Conservation (phyloP, 1,139 yeast species). For the Taphrina deformans region DNA sequence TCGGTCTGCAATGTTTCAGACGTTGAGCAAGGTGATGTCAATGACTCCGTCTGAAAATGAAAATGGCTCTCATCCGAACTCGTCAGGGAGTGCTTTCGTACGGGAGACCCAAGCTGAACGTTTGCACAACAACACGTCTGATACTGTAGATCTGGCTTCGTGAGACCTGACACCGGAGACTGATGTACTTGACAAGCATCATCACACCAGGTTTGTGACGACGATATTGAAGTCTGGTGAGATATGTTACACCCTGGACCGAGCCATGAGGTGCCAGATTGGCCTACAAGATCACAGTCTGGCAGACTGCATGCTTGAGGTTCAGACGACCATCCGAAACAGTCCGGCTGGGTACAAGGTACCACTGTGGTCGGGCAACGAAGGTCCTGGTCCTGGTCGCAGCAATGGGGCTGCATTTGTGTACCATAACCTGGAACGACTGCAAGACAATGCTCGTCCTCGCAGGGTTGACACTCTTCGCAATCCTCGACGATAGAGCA, state of each 20-base stretch:
- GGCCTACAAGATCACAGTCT: not conserved
- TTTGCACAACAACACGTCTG: not conserved
- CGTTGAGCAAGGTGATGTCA: not conserved
- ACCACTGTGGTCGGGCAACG: not conserved
- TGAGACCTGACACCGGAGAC: not conserved
- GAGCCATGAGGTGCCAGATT: not conserved
- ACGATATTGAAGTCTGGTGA: not conserved
- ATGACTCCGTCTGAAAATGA: not conserved
- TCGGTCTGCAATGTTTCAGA: not conserved
- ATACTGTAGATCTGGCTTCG: not conserved
- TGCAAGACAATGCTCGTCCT: constrained; percentile 1
- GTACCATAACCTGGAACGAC: not conserved
- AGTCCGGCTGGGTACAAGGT: not conserved
- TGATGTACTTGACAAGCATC: not conserved
- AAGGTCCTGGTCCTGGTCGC: not conserved
- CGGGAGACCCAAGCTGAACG: not conserved
- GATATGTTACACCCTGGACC: not conserved
- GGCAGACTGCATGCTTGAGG: not conserved
- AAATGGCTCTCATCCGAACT: not conserved
- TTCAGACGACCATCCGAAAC: not conserved
- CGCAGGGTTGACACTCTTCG: constrained; percentile 3
- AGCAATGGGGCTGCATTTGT: constrained; percentile 1
- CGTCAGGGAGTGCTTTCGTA: not conserved
- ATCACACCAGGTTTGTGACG: not conserved
- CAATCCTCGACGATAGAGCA: not conserved